phyloP scores from a whole-genome alignment of 352 stramenopile species.

The Phytopythium ostracodes region DNA sequence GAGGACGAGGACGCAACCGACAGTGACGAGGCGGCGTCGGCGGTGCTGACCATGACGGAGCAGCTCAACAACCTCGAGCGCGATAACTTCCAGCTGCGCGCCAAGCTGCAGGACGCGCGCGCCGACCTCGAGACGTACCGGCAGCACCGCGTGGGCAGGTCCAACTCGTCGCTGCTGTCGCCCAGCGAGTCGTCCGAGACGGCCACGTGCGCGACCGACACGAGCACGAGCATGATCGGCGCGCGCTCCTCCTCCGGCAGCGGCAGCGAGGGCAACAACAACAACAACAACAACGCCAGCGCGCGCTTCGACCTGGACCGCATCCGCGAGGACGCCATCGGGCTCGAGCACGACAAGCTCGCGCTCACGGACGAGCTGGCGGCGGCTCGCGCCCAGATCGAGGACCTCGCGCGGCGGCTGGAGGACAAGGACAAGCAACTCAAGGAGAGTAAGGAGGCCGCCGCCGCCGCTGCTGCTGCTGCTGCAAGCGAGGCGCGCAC shows the following conservation, averaged over 20 bases:
- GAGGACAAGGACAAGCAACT: conserved; percentile 9
- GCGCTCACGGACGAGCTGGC: conserved; percentile 32
- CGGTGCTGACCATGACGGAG: conserved; percentile 61
- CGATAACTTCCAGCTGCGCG: conserved; percentile 68
- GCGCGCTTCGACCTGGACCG: conserved; percentile 18
- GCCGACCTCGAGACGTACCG: conserved; percentile 41
- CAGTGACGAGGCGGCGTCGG: conserved; percentile 23
- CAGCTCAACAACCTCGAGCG: conserved; percentile 71
- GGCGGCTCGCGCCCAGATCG: conserved; percentile 30
- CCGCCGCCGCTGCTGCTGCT: neutral
- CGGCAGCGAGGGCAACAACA: neutral
- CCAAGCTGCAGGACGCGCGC: conserved; percentile 37
- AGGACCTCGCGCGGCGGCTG: conserved; percentile 26
- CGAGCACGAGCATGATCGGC: conserved; percentile 32
- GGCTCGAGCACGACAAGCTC: conserved; percentile 23
- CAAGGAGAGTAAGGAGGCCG: neutral
- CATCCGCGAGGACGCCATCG: conserved; percentile 25
- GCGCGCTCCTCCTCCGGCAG: conserved; percentile 18
- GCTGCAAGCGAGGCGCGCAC: conserved; percentile 2
- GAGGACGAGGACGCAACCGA: conserved; percentile 13
- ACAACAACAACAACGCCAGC: neutral
- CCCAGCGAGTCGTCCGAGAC: conserved; percentile 39
- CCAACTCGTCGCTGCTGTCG: conserved; percentile 20
- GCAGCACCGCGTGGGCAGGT: neutral
- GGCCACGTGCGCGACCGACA: conserved; percentile 38